A percentile compares a stretch with the other conserved stretches of the same genome.
phyloP scores from a whole-genome alignment of 768 basidiomycete species.

The Podaxis sp. region DNA sequence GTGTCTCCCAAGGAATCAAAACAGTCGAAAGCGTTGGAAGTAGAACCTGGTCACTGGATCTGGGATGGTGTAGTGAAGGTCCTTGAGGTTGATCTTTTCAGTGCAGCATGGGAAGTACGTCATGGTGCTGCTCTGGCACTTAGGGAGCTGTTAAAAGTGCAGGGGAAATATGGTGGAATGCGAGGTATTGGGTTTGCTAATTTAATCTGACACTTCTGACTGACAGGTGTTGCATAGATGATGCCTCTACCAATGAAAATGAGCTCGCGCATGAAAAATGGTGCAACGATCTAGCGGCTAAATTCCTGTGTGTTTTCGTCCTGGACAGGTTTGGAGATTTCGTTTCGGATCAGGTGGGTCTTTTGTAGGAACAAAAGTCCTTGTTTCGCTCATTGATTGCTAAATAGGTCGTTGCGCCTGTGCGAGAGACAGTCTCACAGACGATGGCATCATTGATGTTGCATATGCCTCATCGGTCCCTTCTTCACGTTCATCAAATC shows the following conservation, averaged over 20 bases:
- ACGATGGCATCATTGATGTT: slow-evolving; percentile 87
- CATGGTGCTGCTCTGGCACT: slow-evolving; percentile 94
- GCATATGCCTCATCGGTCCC: slow-evolving; percentile 81
- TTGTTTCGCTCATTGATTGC: background rate
- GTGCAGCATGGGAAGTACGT: slow-evolving; percentile 87
- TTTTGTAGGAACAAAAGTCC: background rate
- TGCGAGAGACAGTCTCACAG: slow-evolving; percentile 94
- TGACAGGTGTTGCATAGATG: slow-evolving; percentile 37
- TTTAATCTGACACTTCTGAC: background rate
- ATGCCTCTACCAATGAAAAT: slow-evolving; percentile 55
- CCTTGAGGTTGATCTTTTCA: slow-evolving; percentile 81
- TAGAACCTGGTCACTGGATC: slow-evolving; percentile 73
- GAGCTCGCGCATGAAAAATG: slow-evolving; percentile 73
- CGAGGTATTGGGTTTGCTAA: slow-evolving; percentile 44
- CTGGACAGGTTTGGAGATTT: slow-evolving; percentile 99
- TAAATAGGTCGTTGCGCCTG: slow-evolving; percentile 82
- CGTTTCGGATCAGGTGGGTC: slow-evolving; percentile 77
- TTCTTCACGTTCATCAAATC: slow-evolving; percentile 78
- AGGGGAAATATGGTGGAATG: slow-evolving; percentile 84
- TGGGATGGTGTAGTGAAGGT: slow-evolving; percentile 84
- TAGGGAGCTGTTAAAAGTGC: slow-evolving; percentile 81
- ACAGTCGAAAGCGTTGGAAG: slow-evolving; percentile 76
- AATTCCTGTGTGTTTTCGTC: slow-evolving; percentile 86
- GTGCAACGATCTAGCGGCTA: slow-evolving; percentile 87
- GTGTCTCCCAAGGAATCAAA: slow-evolving; percentile 77